Conservation (phyloP, 202 grass and related monocot species). For the Panicum virgatum region DNA sequence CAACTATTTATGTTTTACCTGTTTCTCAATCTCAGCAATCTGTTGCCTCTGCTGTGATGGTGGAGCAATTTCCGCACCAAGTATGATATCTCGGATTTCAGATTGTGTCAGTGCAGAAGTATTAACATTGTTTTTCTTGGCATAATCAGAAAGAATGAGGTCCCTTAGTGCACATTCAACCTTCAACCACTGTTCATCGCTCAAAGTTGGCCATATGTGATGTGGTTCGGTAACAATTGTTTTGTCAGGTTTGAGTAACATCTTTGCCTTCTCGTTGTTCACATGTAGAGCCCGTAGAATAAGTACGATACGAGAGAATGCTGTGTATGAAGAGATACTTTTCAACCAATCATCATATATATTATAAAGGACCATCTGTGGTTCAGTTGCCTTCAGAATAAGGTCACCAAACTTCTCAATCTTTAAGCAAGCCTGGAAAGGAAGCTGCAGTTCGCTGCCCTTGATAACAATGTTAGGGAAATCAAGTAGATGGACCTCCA, state of each 20-base stretch:
- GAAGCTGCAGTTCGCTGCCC: slow-evolving; percentile 96
- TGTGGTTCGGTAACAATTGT: slow-evolving; percentile 93
- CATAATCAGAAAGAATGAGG: slow-evolving; percentile 98
- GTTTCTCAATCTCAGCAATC: slow-evolving; percentile 99
- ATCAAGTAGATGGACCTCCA: slow-evolving; percentile 97
- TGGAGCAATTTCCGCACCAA: slow-evolving; percentile 98
- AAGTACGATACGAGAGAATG: slow-evolving; percentile 94
- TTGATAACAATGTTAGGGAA: slow-evolving; percentile 99
- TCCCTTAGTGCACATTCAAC: slow-evolving; percentile 93
- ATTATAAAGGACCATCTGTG: slow-evolving; percentile 97
- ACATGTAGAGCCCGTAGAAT: slow-evolving; percentile 93
- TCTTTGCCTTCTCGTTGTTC: slow-evolving; percentile 99
- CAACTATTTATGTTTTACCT: slow-evolving; percentile 46
- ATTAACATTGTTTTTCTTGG: slow-evolving; percentile 99
- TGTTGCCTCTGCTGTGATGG: slow-evolving; percentile 98
- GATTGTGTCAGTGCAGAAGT: slow-evolving; percentile 96
- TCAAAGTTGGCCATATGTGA: slow-evolving; percentile 95
- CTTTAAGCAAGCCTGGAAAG: slow-evolving; percentile 99
- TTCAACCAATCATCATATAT: slow-evolving; percentile 99
- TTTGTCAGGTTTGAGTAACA: slow-evolving; percentile 98
- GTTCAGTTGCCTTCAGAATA: slow-evolving; percentile 97
- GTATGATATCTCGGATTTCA: slow-evolving; percentile 98
- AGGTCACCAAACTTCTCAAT: slow-evolving; percentile 99
- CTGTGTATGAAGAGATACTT: slow-evolving; percentile 98
- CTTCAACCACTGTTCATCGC: slow-evolving; percentile 98